Base-by-base conservation (phyloP, 345 rosid genomes). In the Salix arbutifolia region DNA sequence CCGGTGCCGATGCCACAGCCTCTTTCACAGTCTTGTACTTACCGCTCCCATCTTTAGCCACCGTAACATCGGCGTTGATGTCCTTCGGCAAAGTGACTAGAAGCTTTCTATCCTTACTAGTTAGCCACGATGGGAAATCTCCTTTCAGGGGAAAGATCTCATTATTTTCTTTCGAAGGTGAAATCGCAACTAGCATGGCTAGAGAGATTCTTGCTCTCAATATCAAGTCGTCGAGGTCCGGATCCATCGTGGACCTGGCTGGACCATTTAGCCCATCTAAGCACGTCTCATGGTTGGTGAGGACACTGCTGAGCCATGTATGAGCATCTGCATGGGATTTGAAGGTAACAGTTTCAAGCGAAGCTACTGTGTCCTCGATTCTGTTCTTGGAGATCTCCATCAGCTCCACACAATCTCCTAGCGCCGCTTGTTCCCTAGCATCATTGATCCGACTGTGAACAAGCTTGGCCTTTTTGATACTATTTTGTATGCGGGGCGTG, bases 341-440 rank as follows among this genome's bases (percentile, higher is more conserved):
- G 42, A 16, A 13, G 19, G 68, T 68, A 5, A 30, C 46, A 2
- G 68, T 72, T 26, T 60, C 10, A 7, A 78, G 81, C 13, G 77
- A 73, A 19, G 4, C 46, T 21, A 76, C 40, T 18, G 79, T 72
- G 60, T 40, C 68, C 9, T 73, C 4, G 80, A 33, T 80, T 76
- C 92, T 84, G 10, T 86, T 88, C 67, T 71, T 66, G 31, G 97
- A 89, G 58, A 82, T 72, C 14, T 88, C 92, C 92, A 90, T 82
- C 82, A 92, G 77, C 78, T 86, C 88, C 71, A 80, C 56, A 67
- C 93, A 89, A 65, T 92, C 95, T 4, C 60, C 75, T 62, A 90
- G 42, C 30, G 79, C 84, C 7, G 74, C 87, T 72, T 84, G 76
- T 33, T 87, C 86, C 68, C 78, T 71, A 6, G 76, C 85, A 69